Base-by-base conservation (phyloP, 1,139 yeast genomes). In the Torulaspora pretoriensis region DNA sequence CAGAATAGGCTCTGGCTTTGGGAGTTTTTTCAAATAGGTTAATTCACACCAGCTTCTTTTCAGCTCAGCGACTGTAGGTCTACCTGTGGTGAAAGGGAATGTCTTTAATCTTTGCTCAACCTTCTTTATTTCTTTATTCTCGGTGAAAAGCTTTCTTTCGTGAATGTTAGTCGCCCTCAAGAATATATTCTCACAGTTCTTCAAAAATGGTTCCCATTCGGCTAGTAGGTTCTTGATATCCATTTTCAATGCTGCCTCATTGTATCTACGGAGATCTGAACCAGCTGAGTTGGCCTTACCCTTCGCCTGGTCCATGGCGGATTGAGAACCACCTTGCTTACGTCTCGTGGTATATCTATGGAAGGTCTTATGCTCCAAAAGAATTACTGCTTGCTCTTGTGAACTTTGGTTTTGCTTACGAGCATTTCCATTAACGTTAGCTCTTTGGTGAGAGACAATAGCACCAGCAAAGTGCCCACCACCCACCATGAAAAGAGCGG, bases 401-500 rank as follows among this genome's bases (percentile, higher is more conserved):
- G 73, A 53, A 6, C 70, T 64, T 26, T 72, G 71, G 4, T 74
- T 71, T 47, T 70, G 56, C 61, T 74, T 56, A 54, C 61, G 56
- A 43, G 60, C 48, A 57, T 70, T 65, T 37, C 89, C 85, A 54
- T 77, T 75, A 2, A 77, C 73, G 32, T 71, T 70, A 8, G 51
- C 36, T 17, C 80, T 81, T 35, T 71, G 71, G 60, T 90, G 97
- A 1, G 89, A 80, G 9, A 94, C 73, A 35, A 92, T 83, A 0
- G 96, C 97, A 9, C 95, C 98, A 0, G 97, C 96, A 70, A 92
- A 94, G 68, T 94, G 97, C 33, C 98, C 99, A 38, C 98, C 97
- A 8, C 97, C 97, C 46, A 92, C 78, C 96, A 94, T 88, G 53
- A 92, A 77, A 10, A 92, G 68, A 1, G 95, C 96, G 3, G 87